Base-by-base conservation (phyloP, 2,329 filamentous ascomycete genomes). In the Penicillium sp. region DNA sequence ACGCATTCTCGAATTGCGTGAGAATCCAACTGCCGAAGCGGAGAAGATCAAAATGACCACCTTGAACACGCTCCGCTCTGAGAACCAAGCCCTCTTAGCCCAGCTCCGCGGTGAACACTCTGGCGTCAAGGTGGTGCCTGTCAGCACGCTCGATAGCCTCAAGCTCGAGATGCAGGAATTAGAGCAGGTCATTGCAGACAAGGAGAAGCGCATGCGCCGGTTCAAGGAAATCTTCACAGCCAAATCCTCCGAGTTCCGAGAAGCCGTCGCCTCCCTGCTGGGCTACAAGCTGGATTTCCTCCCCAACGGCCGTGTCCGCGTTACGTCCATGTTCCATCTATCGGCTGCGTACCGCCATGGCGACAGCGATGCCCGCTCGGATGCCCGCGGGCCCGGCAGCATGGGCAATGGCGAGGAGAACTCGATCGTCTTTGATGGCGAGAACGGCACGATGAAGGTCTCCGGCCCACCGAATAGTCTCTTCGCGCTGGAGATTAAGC, bases 391-490 rank as follows among this genome's bases (percentile, higher is more conserved):
- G 1, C 71, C 74, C 1, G 78, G 76, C 4, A 78, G 75, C 61
- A 78, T 78, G 77, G 76, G 76, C 43, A 75, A 78, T 33, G 77
- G 76, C 5, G 79, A 81, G 60, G 81, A 82, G 63, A 85, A 86
- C 61, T 84, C 79, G 5, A 87, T 87, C 47, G 87, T 96, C 0
- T 97, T 97, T 74, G 92, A 96, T 75, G 92, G 92, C 53, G 92
- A 97, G 78, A 88, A 90, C 58, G 95, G 94, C 7, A 97, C 93
- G 1, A 99, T 99, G 95, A 99, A 99, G 82, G 90, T 99, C 58
- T 91, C 89, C 36, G 95, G 95, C 1, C 95, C 95, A 0, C 91
- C 92, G 1, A 85, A 90, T 71, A 96, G 91, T 71, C 83, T 87
- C 13, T 99, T 99, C 76, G 95, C 93, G 1, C 79, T 85, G 56